Evolutionary conservation across 352 stramenopile species (phyloP), one percentile per base, ranked within the genome.

Genomic region (Peronosclerospora sorghi): DNA sequence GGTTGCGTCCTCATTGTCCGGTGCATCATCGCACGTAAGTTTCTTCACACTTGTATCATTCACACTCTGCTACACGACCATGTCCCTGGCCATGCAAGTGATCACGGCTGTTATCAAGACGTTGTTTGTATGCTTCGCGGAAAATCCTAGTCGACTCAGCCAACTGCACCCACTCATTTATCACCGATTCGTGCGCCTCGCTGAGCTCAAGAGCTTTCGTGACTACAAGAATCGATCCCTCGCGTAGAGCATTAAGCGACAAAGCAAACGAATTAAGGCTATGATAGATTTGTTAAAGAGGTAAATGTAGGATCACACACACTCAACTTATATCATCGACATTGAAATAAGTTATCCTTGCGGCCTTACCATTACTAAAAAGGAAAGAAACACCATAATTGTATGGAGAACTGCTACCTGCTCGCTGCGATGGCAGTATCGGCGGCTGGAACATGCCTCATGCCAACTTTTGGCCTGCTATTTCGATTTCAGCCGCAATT

Each of bases 151-250:
- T 15, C 74, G 75, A 9, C 53, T 92, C 29, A 89, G 72, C 35
- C 74, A 89, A 57, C 57, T 90, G 17, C 74, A 92, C 43, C 77
- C 80, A 37, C 66, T 92, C 20, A 90, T 92, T 49, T 92, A 92
- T 59, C 80, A 92, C 53, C 74, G 77, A 27, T 87, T 88, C 45
- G 71, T 86, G 40, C 73, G 80, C 8, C 71, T 92, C 9, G 65
- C 80, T 2, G 80, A 92, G 47, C 65, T 92, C 55, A 80, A 91
- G 56, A 89, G 70, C 56, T 91, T 91, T 51, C 73, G 70, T 24
- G 72, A 91, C 48, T 64, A 83, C 59, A 84, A 81, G 53, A 41
- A 59, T n/a, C n/a, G n/a, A n/a, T n/a, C n/a, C n/a, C n/a, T n/a
- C n/a, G n/a, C n/a, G n/a, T n/a, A n/a, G n/a, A n/a, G n/a, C n/a